Evolutionary conservation across 495 filamentous ascomycete species (phyloP).

Genomic region (Tetracladium setigerum): DNA sequence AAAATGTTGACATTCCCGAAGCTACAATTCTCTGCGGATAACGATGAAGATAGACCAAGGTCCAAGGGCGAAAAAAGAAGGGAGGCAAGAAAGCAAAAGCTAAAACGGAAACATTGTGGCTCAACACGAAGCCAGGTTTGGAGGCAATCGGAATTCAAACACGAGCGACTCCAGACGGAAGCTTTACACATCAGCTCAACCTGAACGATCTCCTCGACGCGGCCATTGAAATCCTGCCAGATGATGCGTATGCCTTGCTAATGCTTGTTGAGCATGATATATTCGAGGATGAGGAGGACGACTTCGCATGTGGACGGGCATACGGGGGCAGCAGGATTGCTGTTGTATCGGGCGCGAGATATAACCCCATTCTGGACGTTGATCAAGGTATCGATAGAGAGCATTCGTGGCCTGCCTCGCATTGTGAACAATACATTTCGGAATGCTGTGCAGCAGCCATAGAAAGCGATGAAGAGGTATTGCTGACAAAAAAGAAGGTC

Average conservation of each 20-base stretch:
- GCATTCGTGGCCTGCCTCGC: constrained; percentile 58
- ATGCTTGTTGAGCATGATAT: constrained; percentile 55
- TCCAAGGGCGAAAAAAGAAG: background rate
- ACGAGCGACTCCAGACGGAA: constrained; percentile 38
- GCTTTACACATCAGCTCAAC: constrained; percentile 48
- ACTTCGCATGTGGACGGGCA: constrained; percentile 59
- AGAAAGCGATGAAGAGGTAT: background rate
- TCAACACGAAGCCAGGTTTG: constrained; percentile 23
- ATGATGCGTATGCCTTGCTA: constrained; percentile 52
- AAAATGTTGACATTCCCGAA: constrained; percentile 28
- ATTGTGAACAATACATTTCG: constrained; percentile 46
- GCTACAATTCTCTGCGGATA: constrained; percentile 30
- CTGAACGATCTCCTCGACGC: constrained; percentile 57
- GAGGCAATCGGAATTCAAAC: constrained; percentile 44
- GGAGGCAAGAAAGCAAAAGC: background rate
- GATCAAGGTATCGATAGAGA: constrained; percentile 33
- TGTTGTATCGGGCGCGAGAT: constrained; percentile 52
- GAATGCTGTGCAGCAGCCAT: constrained; percentile 13
- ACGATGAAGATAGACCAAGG: constrained; percentile 32
- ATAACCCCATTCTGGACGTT: constrained; percentile 46
- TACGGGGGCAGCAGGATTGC: constrained; percentile 55
- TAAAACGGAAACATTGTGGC: constrained; percentile 28
- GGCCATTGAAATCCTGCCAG: constrained; percentile 44
- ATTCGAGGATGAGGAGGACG: constrained; percentile 60
- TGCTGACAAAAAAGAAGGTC: constrained; percentile 5